Percentiles rank a stretch among this genome's conserved stretches.
These are phyloP conservation scores for Colletotrichum tropicicola DNA, from an alignment of 2,329 filamentous ascomycete genomes.

Conservation along the genomic window DNA sequence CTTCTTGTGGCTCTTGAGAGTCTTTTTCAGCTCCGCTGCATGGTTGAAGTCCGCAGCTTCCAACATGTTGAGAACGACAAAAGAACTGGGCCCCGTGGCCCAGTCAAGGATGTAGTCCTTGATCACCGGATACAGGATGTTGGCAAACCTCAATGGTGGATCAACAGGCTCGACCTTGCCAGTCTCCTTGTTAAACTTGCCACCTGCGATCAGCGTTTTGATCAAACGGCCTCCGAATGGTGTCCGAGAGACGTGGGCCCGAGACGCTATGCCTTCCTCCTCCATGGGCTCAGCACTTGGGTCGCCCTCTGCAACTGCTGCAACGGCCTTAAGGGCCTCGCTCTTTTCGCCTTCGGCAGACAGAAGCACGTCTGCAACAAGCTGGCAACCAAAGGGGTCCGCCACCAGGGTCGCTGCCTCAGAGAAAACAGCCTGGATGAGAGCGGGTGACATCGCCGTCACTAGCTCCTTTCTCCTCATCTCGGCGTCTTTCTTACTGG, in stretches of 20 bases:
- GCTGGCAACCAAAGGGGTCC: slow-evolving; percentile 86
- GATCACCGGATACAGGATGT: slow-evolving; percentile 84
- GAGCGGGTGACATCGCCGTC: slow-evolving; percentile 75
- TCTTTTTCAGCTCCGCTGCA: slow-evolving; percentile 72
- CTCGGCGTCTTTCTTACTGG: slow-evolving; percentile 91
- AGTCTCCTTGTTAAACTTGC: slow-evolving; percentile 79
- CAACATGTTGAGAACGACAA: slow-evolving; percentile 83
- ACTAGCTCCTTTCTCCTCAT: slow-evolving; percentile 80
- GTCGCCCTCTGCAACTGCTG: slow-evolving; percentile 68
- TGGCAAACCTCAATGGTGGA: slow-evolving; percentile 82
- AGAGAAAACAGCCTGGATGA: slow-evolving; percentile 78
- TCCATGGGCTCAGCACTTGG: slow-evolving; percentile 53
- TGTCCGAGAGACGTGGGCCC: slow-evolving; percentile 66
- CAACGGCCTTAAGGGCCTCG: slow-evolving; percentile 76
- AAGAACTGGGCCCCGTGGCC: slow-evolving; percentile 87
- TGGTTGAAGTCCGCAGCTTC: slow-evolving; percentile 78
- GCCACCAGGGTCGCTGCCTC: slow-evolving; percentile 74
- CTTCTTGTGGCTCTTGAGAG: slow-evolving; percentile 78
- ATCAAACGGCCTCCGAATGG: slow-evolving; percentile 81
- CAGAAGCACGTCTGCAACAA: slow-evolving; percentile 84
- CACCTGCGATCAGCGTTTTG: slow-evolving; percentile 90
- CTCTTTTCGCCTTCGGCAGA: slow-evolving; percentile 79
- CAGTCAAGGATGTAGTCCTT: slow-evolving; percentile 79
- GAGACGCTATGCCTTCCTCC: slow-evolving; percentile 40
- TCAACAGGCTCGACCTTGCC: slow-evolving; percentile 77